These are phyloP conservation scores for Iodosphaeria phyllophila DNA, from an alignment of 2,329 filamentous ascomycete species.

Conservation along the genomic window DNA sequence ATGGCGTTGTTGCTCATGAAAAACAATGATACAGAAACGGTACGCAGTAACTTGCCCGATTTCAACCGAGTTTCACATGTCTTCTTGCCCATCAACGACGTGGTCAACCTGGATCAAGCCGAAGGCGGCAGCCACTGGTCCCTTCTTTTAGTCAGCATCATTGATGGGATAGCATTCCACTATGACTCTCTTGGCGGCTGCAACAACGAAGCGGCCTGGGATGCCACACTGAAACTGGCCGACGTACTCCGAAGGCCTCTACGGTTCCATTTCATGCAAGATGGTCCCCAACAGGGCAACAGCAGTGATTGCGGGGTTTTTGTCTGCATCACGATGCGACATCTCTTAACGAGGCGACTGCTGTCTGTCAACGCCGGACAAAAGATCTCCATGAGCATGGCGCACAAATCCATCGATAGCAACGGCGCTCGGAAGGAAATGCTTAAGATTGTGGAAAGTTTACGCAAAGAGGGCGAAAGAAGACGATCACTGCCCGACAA, in stretches of 20 bases:
- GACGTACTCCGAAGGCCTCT: conserved; percentile 47
- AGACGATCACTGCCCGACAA: conserved; percentile 29
- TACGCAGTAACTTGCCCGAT: conserved; percentile 56
- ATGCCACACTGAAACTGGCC: conserved; percentile 50
- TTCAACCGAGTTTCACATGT: conserved; percentile 73
- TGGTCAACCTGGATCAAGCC: conserved; percentile 52
- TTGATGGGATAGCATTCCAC: conserved; percentile 87
- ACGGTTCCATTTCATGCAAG: conserved; percentile 63
- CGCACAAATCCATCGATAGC: conserved; percentile 68
- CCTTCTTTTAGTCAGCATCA: conserved; percentile 68
- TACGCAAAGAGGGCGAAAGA: conserved; percentile 74
- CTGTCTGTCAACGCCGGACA: conserved; percentile 61
- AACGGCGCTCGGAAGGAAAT: conserved; percentile 73
- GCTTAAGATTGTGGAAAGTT: conserved; percentile 68
- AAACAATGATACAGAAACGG: conserved; percentile 34
- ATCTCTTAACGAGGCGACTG: conserved; percentile 72
- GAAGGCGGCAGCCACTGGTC: conserved; percentile 94
- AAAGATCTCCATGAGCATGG: conserved; percentile 91
- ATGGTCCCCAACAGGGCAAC: conserved; percentile 83
- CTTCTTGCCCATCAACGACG: conserved; percentile 92
- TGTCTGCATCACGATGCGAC: conserved; percentile 87
- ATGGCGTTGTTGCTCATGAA: conserved; percentile 88
- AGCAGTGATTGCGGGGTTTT: conserved; percentile 89
- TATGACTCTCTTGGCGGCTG: conserved; percentile 72
- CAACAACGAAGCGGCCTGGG: conserved; percentile 57